Conservation (phyloP, 257 asterid species). For the Forsythia viridissima region DNA sequence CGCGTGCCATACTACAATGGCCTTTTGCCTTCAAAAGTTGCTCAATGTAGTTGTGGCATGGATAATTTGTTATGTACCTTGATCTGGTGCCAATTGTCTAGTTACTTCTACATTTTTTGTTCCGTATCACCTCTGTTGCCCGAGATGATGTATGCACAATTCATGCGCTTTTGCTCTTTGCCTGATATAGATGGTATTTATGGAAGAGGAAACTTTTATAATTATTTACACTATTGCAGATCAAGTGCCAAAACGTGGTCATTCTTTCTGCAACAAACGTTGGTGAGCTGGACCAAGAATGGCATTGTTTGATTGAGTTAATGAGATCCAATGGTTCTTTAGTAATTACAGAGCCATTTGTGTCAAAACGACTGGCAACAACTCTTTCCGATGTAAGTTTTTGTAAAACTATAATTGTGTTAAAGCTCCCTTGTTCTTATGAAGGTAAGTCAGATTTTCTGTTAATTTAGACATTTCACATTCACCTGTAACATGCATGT, state of each 20-base stretch:
- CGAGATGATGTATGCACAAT: not conserved
- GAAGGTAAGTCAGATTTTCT: no score
- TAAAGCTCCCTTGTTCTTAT: no score
- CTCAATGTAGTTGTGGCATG: not conserved
- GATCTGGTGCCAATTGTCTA: not conserved
- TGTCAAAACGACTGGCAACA: conserved; percentile 51
- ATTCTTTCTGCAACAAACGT: conserved; percentile 69
- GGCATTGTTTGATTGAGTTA: conserved; percentile 69
- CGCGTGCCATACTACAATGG: not conserved
- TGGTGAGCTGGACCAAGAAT: conserved; percentile 67
- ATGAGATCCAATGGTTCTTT: conserved; percentile 44
- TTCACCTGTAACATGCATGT: no score
- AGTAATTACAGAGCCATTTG: conserved; percentile 49
- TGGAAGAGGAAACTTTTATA: not conserved
- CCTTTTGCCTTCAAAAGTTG: not conserved
- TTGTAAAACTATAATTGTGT: not conserved
- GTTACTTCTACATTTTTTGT: not conserved
- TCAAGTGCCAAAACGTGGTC: conserved; percentile 82
- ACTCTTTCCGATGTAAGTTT: conserved; percentile 67
- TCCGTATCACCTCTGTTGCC: not conserved
- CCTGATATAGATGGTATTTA: not conserved
- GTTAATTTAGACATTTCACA: no score
- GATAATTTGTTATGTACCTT: not conserved
- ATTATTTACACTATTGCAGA: conserved; percentile 35
- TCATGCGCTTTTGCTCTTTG: not conserved